A percentile compares a stretch with the other conserved stretches of the same genome.
Evolutionary conservation across 2,329 filamentous ascomycete species (phyloP).

Genomic region (Coniochaeta hoffmannii): DNA sequence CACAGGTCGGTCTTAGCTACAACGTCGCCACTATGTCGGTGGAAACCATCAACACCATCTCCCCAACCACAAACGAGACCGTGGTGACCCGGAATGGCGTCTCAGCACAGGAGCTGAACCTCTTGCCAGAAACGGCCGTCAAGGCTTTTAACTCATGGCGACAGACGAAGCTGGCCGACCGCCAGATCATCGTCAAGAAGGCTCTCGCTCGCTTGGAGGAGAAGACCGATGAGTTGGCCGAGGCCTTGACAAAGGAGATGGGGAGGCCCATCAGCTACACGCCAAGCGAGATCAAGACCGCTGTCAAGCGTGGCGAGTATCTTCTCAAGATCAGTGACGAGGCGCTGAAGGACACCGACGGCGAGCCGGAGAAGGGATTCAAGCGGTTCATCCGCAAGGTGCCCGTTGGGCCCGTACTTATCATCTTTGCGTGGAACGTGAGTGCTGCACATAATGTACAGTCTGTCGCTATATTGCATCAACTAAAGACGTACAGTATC

Average conservation of each 20-base stretch:
- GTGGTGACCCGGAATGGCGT: slow-evolving; percentile 73
- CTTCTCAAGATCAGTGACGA: slow-evolving; percentile 77
- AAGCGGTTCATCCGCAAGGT: slow-evolving; percentile 84
- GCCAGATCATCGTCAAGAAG: slow-evolving; percentile 74
- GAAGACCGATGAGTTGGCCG: slow-evolving; percentile 71
- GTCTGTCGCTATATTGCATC: not conserved
- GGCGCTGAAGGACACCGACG: slow-evolving; percentile 69
- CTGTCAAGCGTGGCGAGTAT: slow-evolving; percentile 78
- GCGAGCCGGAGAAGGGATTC: slow-evolving; percentile 81
- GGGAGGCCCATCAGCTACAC: slow-evolving; percentile 86
- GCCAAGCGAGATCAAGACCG: slow-evolving; percentile 75
- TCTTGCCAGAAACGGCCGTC: slow-evolving; percentile 64
- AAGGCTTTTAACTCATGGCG: slow-evolving; percentile 72
- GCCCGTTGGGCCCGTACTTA: slow-evolving; percentile 77
- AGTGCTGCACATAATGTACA: slow-evolving; percentile 25
- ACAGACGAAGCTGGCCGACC: slow-evolving; percentile 64
- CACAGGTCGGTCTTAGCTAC: not conserved
- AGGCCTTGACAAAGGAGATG: slow-evolving; percentile 91
- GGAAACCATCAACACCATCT: slow-evolving; percentile 70
- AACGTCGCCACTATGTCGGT: slow-evolving; percentile 44
- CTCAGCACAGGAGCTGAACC: slow-evolving; percentile 60
- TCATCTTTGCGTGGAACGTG: slow-evolving; percentile 96
- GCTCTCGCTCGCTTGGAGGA: slow-evolving; percentile 64
- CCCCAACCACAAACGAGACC: slow-evolving; percentile 78
- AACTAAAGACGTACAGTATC: slow-evolving; percentile 56